Evolutionary conservation across 805 yeast genomes (phyloP), one percentile per base, ranked within the genome.

Genomic region (Myxozyma neotropica): DNA sequence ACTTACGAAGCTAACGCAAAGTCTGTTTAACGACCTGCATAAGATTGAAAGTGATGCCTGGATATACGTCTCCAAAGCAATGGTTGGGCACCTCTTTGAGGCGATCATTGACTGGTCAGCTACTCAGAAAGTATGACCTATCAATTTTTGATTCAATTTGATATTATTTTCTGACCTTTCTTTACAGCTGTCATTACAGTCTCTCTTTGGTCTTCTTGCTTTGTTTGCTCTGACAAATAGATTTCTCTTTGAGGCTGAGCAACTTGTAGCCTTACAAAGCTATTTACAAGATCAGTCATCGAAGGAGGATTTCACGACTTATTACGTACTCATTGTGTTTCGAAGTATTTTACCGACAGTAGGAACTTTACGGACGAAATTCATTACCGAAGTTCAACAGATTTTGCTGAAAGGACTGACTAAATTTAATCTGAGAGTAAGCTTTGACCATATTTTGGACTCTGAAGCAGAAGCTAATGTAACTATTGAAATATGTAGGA

Each of bases 241-340:
- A 0, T 68, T 75, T 0, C 76, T 88, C 42, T 77, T 89, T 23
- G 75, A 80, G 0, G 92, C 86, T 64, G 87, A 87, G 53, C 90
- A 88, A 62, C 75, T 90, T 24, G 72, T 81, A 2, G 74, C 86
- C 0, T 70, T 90, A n/a, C 85, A 84, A 67, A 88, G 90, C 0
- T 85, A 80, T 68, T 69, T 90, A 33, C 59, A 82, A 0, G 81
- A 82, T 33, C 86, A 82, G 19, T 57, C 70, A 1, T 70, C 73
- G 1, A 72, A 78, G 1, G 77, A 78, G 1, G 75, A 73, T 26
- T 66, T 75, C 1, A 71, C 79, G 5, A 77, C 84, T 33, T 79
- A 75, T 51, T 78, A 80, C 61, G 77, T 84, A 1, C 73, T 89
- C 55, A 79, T 78, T 53, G 81, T 88, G 2, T 79, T 88, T 61